Percentiles rank a stretch among this genome's conserved stretches.
These are phyloP conservation scores for Echeveria elegans DNA, from an alignment of 164 flowering plant genomes.

Conservation along the genomic window DNA sequence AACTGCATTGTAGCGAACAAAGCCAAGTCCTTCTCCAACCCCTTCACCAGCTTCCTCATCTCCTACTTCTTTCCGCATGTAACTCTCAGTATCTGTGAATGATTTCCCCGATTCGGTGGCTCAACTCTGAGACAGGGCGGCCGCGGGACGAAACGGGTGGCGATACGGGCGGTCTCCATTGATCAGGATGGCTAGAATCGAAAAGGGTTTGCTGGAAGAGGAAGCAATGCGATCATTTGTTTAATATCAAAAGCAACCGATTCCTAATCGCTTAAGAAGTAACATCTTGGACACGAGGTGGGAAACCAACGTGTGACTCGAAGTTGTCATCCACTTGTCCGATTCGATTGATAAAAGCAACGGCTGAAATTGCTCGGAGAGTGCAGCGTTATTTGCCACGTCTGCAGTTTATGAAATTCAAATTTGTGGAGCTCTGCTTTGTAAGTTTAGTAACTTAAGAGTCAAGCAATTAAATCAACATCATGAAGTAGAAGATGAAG, in stretches of 20 bases:
- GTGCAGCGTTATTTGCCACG: no score
- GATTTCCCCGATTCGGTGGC: not conserved
- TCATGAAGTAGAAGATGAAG: no score
- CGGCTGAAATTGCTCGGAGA: no score
- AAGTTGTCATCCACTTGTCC: no score
- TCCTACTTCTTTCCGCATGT: slow-evolving; percentile 13
- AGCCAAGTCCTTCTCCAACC: slow-evolving; percentile 28
- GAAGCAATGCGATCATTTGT: not conserved
- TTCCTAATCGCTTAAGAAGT: not conserved
- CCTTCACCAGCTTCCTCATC: slow-evolving; percentile 35
- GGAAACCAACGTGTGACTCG: not conserved
- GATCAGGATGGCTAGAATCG: not conserved
- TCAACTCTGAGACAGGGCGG: not conserved
- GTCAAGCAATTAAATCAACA: no score
- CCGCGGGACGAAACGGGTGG: not conserved
- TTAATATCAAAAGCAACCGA: not conserved
- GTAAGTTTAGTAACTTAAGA: no score
- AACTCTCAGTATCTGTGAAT: slow-evolving; percentile 7
- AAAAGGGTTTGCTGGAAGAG: not conserved
- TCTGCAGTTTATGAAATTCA: no score
- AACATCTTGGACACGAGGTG: not conserved
- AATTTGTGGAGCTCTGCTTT: no score
- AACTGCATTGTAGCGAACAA: slow-evolving; percentile 20
- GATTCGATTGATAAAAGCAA: no score
- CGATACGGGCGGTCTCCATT: not conserved